phyloP scores from a whole-genome alignment of 2,329 filamentous ascomycete genomes.

The Epichloe baconii region DNA sequence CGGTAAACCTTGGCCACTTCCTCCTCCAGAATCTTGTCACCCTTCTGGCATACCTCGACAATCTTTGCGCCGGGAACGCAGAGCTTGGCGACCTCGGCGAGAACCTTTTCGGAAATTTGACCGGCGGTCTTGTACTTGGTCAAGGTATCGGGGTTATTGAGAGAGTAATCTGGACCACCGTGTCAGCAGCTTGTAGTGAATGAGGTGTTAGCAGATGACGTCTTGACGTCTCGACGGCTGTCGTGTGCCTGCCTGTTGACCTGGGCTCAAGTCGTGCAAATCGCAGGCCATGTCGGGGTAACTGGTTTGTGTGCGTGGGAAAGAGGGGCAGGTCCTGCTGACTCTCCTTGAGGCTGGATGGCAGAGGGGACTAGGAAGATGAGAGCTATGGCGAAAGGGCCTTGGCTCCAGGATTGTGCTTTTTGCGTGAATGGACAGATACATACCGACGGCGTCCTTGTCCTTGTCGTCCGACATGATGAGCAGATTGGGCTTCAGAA shows the following conservation, averaged over 20 bases:
- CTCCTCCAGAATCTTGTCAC: constrained; percentile 87
- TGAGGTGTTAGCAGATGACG: not conserved
- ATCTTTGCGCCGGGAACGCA: constrained; percentile 83
- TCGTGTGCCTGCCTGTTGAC: constrained; percentile 2
- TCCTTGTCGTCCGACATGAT: constrained; percentile 34
- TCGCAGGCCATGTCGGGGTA: constrained; percentile 8
- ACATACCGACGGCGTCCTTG: constrained; percentile 33
- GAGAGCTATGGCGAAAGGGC: not conserved
- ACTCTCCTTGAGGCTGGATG: not conserved
- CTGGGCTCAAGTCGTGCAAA: not conserved
- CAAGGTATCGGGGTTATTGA: constrained; percentile 85
- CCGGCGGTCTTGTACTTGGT: constrained; percentile 99
- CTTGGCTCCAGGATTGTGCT: not conserved
- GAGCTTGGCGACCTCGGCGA: constrained; percentile 65
- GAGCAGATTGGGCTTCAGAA: constrained; percentile 11
- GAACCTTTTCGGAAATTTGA: constrained; percentile 88
- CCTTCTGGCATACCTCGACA: constrained; percentile 85
- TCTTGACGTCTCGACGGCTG: not conserved
- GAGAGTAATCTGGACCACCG: constrained; percentile 56
- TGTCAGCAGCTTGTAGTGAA: not conserved
- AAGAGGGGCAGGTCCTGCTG: constrained; percentile 13
- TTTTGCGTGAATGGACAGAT: not conserved
- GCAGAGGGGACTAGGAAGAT: not conserved
- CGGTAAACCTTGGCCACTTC: constrained; percentile 95
- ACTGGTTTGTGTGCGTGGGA: constrained; percentile 7